Base-by-base conservation (phyloP, 1,139 yeast species). In the Candida anutae region DNA sequence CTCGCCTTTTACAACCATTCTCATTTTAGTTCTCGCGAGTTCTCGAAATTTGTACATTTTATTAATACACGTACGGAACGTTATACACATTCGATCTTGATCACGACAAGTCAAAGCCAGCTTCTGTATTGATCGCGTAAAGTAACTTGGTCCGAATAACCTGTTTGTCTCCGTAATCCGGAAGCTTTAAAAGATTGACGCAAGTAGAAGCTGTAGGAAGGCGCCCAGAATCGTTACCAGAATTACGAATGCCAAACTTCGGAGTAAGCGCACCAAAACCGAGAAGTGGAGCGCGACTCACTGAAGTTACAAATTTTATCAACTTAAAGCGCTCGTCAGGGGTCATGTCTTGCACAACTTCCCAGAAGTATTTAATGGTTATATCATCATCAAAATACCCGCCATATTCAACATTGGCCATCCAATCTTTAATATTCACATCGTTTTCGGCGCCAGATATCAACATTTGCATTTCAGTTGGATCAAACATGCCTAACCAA, bases 191-290 rank as follows among this genome's bases (percentile, higher is more conserved):
- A 34, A 90, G 53, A 48, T 90, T 93, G 16, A 87, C 85, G 61
- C 98, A 90, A 0, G 99, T 90, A 0, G 95, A 76, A 0, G 97
- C 83, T 0, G 96, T 85, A 0, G 98, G 98, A 24, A 90, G 60
- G 23, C 94, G 59, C 4, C 41, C 42, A 4, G 28, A 27, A 5
- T 66, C 65, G 17, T 64, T 61, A 0, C 95, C 94, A 1, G 80
- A 70, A 42, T 77, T 76, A 27, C 85, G 55, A 26, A 90, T 81
- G 2, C 94, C 94, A 56, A 90, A 87, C 32, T 63, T 64, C 0
- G 99, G 98, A 21, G 57, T 58, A 28, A 93, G 61, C 5, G 77
- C 74, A 3, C 68, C 63, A 50, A 90, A 90, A 1, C 99, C 99
- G 16, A 84, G 62, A 21, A 90, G 59, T 1, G 99, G 98, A 0